Evolutionary conservation across 345 rosid species (phyloP), one percentile per base, ranked within the genome.

Genomic region (Psidium guajava): DNA sequence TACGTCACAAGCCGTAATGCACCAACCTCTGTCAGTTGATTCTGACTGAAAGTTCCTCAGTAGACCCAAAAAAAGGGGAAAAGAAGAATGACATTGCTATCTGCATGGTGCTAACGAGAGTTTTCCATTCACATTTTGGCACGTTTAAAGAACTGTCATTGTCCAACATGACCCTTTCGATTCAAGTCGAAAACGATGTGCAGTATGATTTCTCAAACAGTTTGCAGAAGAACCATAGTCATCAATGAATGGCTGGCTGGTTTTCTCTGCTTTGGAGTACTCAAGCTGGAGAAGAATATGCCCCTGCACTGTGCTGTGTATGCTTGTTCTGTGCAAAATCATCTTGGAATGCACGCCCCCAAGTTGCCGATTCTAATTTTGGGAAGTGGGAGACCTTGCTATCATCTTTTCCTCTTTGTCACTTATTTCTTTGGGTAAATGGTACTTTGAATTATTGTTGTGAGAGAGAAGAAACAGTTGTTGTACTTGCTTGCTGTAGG

Each of bases 11-110:
- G 84, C 85, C 81, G 55, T 85, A 88, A 88, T 87, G 88, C 89
- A 77, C 86, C 91, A 85, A 88, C 83, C 83, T 20, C 82, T 73
- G 83, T 57, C 58, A 82, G 86, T 85, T 87, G 90, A 89, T 90
- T 83, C 82, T 53, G 82, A 82, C 32, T 6, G 82, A 69, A 69
- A 69, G 77, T 1, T 12, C 44, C 77, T 32, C 44, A 64, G 4
- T 47, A 69, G 77, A 69, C 77, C 16, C 32, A 32, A 69, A 40
- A 44, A 32, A 2, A 49, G 9, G 11, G 47, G 36, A 32, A 2
- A 1, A 32, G 77, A 32, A 69, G 24, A 8, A 32, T 69, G 77
- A 18, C 77, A 32, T 69, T 8, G 77, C 13, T 18, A 32, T 85
- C 87, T 69, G 54, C 85, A 40, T 57, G 47, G 54, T 58, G 58